phyloP scores from a whole-genome alignment of 2,329 filamentous ascomycete genomes.

The Passalora sequoiae region DNA sequence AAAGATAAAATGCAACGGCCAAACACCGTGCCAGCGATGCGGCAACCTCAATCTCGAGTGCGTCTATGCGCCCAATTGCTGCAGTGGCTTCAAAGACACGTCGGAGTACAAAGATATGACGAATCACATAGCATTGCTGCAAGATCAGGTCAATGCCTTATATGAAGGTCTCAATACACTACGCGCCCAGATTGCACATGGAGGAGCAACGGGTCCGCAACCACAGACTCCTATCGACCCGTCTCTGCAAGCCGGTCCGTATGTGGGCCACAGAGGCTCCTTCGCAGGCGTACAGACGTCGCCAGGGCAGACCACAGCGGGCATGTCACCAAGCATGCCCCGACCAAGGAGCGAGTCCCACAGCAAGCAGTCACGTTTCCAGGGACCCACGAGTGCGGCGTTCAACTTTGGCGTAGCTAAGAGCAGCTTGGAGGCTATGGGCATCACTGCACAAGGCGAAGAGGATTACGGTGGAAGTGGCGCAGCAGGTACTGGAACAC shows the following conservation, averaged over 20 bases:
- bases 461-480: slow-evolving; percentile 52
- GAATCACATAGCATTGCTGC: slow-evolving; percentile 65
- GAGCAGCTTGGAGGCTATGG: slow-evolving; percentile 82
- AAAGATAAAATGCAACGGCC: slow-evolving; percentile 65
- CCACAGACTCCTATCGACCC: slow-evolving; percentile 33
- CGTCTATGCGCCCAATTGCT: slow-evolving; percentile 63
- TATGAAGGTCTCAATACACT: slow-evolving; percentile 67
- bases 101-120: slow-evolving; percentile 85
- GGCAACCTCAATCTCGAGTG: slow-evolving; percentile 60
- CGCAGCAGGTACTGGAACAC: slow-evolving; percentile 17
- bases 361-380: slow-evolving; percentile 58
- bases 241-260: slow-evolving; percentile 28
- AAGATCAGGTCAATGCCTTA: slow-evolving; percentile 77
- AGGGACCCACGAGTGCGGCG: slow-evolving; percentile 77
- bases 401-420: slow-evolving; percentile 85
- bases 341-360: slow-evolving; percentile 32
- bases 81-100: slow-evolving; percentile 83
- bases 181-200: slow-evolving; percentile 44
- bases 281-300: slow-evolving; percentile 19
- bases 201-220: slow-evolving; percentile 10
- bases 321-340: slow-evolving; percentile 32
- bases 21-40: slow-evolving; percentile 60
- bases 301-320: slow-evolving; percentile 19
- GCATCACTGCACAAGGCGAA: slow-evolving; percentile 64
- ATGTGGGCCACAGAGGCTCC: slow-evolving; percentile 15